Percentiles rank a stretch among this genome's conserved stretches.
Conservation (phyloP, 23 red algal species). For the Gracilaria vermiculophylla region DNA sequence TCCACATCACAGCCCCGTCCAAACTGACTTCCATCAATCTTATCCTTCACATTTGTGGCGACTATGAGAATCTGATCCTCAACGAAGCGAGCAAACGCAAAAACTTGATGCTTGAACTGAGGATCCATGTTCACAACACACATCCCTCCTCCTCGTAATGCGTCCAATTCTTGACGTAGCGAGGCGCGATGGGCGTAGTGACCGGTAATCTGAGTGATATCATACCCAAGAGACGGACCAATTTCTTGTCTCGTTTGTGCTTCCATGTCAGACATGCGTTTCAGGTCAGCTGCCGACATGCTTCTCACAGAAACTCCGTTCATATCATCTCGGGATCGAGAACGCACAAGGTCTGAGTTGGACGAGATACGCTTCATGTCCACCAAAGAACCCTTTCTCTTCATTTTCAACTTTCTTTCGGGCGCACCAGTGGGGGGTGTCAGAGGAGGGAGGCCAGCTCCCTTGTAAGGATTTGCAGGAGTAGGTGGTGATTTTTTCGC, state of each 20-base stretch:
- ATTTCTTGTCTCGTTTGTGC: slow-evolving; percentile 82
- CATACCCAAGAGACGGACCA: slow-evolving; percentile 81
- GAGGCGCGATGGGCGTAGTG: slow-evolving; percentile 87
- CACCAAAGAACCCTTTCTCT: slow-evolving; percentile 34
- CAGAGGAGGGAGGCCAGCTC: slow-evolving; percentile 9
- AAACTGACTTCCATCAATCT: slow-evolving; percentile 70
- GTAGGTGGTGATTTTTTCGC: neutral
- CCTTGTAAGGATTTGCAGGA: neutral
- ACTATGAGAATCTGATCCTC: slow-evolving; percentile 77
- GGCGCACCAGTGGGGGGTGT: slow-evolving; percentile 21
- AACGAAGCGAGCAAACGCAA: slow-evolving; percentile 90
- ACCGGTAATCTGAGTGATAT: slow-evolving; percentile 86
- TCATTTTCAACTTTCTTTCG: slow-evolving; percentile 63
- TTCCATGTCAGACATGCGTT: slow-evolving; percentile 68
- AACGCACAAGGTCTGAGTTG: slow-evolving; percentile 74
- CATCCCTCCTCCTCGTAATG: slow-evolving; percentile 72
- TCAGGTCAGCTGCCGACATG: slow-evolving; percentile 75
- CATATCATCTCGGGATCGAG: slow-evolving; percentile 86
- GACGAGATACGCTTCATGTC: slow-evolving; percentile 69
- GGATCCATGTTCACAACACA: slow-evolving; percentile 64
- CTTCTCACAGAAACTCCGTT: slow-evolving; percentile 78
- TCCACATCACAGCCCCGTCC: slow-evolving; percentile 60
- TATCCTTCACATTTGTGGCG: slow-evolving; percentile 81
- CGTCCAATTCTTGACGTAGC: slow-evolving; percentile 69
- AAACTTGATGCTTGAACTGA: slow-evolving; percentile 83